phyloP scores from a whole-genome alignment of 139 green algal species.

The Chlorella sp. region DNA sequence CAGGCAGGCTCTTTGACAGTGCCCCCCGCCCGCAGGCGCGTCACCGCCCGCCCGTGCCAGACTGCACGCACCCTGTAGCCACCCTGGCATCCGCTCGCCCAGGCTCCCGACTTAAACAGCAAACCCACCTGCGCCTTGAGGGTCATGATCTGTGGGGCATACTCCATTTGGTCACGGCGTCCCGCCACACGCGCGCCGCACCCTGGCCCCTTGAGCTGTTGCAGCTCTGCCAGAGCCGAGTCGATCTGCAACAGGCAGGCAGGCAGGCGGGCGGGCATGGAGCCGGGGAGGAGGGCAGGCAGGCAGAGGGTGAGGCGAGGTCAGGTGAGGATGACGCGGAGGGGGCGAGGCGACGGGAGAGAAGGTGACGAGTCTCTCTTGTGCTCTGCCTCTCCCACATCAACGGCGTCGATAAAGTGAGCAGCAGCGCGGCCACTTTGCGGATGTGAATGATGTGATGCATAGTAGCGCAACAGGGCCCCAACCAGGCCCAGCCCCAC shows the following conservation, averaged over 20 bases:
- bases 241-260: conserved; percentile 58
- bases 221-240: conserved; percentile 59
- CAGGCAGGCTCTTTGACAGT: background rate
- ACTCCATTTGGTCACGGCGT: conserved; percentile 10
- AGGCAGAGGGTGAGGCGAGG: background rate
- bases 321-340: background rate
- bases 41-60: background rate
- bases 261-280: background rate
- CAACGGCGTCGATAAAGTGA: too few relatives aligned
- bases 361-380: too few relatives aligned
- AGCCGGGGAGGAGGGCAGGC: background rate
- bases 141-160: conserved; percentile 30
- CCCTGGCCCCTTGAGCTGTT: conserved; percentile 66
- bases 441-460: too few relatives aligned
- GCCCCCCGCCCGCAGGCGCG: background rate
- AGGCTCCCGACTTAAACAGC: conserved; percentile 23
- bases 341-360: too few relatives aligned
- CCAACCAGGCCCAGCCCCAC: too few relatives aligned
- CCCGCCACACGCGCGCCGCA: conserved; percentile 52
- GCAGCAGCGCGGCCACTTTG: too few relatives aligned
- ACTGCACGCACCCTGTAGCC: background rate
- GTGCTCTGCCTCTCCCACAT: too few relatives aligned
- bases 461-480: too few relatives aligned
- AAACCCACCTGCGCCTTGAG: conserved; percentile 59
- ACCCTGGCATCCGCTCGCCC: conserved; percentile 38